Base-by-base conservation (phyloP, 1,284 basidiomycete species). In the Heterobasidion irregulare region DNA sequence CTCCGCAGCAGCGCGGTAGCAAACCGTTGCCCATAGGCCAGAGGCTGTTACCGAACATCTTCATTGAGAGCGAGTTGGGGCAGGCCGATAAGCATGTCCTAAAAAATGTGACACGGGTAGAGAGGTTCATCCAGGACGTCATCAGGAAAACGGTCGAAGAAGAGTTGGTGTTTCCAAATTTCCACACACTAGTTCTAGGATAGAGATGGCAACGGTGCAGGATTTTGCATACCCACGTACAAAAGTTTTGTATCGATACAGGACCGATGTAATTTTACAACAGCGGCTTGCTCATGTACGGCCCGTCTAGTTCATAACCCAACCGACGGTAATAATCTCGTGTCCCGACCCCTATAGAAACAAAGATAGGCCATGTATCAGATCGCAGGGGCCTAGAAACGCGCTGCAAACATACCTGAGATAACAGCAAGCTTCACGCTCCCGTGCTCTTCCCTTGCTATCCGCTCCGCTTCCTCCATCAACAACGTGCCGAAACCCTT, bases 381-480 rank as follows among this genome's bases (percentile, higher is more conserved):
- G 16, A 49, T 16, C 10, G 54, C 8, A 8, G n/a, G 38, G 38
- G 38, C 12, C n/a, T 41, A 10, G 38, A 41, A 10, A 41, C 38
- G 38, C 26, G 26, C 26, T 47, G 18, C 16, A 10, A 16, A 65
- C 81, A 63, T 61, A 80, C 93, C 94, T 33, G 94, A 95, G 63
- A 99, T 99, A 58, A 99, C 97, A 15, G 92, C 97, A 41, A 99
- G 73, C 72, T 96, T 96, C 56, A 86, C 73, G 68, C 93, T 97
- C 2, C 92, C 95, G 68, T 99, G 97, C 68, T 99, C 97, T 65
- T 98, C 96, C 59, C 88, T 77, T n/a, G 97, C 94, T 72, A 99
- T 99, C 59, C 94, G 80, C 71, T 99, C 97, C 1, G 97, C 97
- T 74, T 99, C 96, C 70, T 99, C 97, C 97, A 99, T 99, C 57